Base-by-base conservation (phyloP, 768 basidiomycete genomes). In the Panaeolus papilionaceus region DNA sequence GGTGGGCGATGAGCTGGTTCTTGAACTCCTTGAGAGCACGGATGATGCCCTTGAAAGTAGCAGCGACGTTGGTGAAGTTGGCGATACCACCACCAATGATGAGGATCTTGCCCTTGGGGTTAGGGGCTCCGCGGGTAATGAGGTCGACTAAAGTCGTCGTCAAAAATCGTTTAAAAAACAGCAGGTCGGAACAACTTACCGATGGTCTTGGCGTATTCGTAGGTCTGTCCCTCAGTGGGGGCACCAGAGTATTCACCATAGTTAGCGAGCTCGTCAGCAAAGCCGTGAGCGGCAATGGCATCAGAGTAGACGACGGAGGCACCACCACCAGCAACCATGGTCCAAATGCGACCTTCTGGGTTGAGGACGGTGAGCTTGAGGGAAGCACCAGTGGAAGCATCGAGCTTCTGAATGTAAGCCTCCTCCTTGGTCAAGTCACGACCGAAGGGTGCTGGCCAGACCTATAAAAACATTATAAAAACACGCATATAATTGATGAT, bases 41-140 rank as follows among this genome's bases (percentile, higher is more conserved):
- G 80, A 99, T 99, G 86, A 99, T 99, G 70, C 97, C 97, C 86
- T 99, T 98, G 92, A 99, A 99, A 68, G 97, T 99, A 10, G 97
- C 92, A 39, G 96, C 98, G 72, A 99, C 96, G 78, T 99, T 98
- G 78, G 96, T 98, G 84, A 99, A 99, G 89, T 99, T 99, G 84
- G 98, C 98, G 70, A 98, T 98, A 83, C 97, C 97, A 81, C 98
- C 98, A 80, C 97, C 98, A 71, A 99, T 98, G 87, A 99, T 98
- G 80, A 99, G 92, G 78, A 99, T 89, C 83, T 99, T 99, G 85
- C 98, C 98, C 63, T 98, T 84, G 64, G 91, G 84, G 72, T 88
- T 86, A 62, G 93, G 90, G 26, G 85, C 81, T 61, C 96, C 96
- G 67, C 97, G 95, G 51, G 94, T 98, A 79, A 99, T 94, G 69